These are phyloP conservation scores for Xylaria acuta DNA, from an alignment of 495 filamentous ascomycete species.

Conservation along the genomic window DNA sequence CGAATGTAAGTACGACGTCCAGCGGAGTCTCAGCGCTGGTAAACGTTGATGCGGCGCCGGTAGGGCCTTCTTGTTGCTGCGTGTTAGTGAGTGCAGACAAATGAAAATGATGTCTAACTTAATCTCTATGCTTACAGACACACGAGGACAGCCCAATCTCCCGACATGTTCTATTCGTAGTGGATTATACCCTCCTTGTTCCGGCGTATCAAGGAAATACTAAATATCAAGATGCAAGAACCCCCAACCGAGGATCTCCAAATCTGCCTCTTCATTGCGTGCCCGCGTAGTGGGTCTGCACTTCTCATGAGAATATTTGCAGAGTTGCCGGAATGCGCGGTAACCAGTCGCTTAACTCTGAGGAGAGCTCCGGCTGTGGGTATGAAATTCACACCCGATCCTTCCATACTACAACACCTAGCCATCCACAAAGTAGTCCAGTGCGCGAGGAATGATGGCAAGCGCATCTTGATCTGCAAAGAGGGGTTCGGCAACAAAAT, in stretches of 20 bases:
- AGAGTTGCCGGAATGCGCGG: slow-evolving; percentile 6
- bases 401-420: neutral
- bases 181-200: too few relatives aligned
- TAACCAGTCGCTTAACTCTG: neutral
- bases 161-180: too few relatives aligned
- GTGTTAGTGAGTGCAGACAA: neutral
- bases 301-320: slow-evolving; percentile 23
- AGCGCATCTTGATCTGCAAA: slow-evolving; percentile 18
- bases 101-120: neutral
- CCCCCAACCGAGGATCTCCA: neutral
- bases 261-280: neutral
- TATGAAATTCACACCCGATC: neutral
- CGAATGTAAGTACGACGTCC: neutral
- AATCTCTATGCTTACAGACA: neutral
- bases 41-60: neutral
- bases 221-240: neutral
- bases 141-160: neutral
- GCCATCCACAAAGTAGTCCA: neutral
- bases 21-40: neutral
- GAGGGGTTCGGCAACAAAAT: neutral
- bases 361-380: neutral
- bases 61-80: neutral
- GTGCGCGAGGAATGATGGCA: neutral
- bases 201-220: too few relatives aligned
- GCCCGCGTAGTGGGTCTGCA: slow-evolving; percentile 13